A percentile compares a stretch with the other conserved stretches of the same genome.
These are phyloP conservation scores for Fusarium luffae DNA, from an alignment of 2,329 filamentous ascomycete species.

Conservation along the genomic window DNA sequence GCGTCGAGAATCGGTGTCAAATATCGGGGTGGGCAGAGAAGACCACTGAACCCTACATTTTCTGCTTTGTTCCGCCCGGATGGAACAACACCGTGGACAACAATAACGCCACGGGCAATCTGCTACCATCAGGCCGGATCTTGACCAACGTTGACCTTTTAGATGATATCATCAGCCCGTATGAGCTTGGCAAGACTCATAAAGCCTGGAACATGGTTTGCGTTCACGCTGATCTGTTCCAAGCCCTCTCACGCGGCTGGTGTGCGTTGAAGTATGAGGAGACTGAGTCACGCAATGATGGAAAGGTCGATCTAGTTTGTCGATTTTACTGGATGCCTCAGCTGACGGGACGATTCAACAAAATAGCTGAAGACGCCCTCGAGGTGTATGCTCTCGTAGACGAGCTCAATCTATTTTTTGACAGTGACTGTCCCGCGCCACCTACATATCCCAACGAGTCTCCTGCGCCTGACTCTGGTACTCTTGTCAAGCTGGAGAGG, in stretches of 20 bases:
- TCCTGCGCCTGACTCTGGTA: no score
- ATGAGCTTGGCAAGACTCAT: no score
- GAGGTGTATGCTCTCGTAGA: no score
- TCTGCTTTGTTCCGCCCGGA: neutral
- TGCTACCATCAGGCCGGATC: accelerated
- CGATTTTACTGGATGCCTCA: conserved; percentile 22
- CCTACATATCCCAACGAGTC: neutral
- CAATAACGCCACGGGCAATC: neutral
- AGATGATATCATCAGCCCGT: accelerated
- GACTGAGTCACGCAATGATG: accelerated
- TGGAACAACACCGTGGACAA: neutral
- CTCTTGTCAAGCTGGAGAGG: no score
- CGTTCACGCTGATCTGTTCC: neutral
- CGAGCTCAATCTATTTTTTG: no score
- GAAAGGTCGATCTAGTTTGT: neutral
- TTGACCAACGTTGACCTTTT: accelerated
- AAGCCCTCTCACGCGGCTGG: neutral
- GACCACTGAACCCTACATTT: neutral
- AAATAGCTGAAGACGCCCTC: accelerated
- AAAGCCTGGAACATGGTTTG: conserved; percentile 14
- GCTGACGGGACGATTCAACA: neutral
- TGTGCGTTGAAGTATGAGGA: neutral
- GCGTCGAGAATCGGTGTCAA: no score
- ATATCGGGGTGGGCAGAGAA: accelerated
- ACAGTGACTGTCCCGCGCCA: neutral